Evolutionary conservation across 441 rosid genomes (phyloP).

Genomic region (Euphorbia schlechtendalii): DNA sequence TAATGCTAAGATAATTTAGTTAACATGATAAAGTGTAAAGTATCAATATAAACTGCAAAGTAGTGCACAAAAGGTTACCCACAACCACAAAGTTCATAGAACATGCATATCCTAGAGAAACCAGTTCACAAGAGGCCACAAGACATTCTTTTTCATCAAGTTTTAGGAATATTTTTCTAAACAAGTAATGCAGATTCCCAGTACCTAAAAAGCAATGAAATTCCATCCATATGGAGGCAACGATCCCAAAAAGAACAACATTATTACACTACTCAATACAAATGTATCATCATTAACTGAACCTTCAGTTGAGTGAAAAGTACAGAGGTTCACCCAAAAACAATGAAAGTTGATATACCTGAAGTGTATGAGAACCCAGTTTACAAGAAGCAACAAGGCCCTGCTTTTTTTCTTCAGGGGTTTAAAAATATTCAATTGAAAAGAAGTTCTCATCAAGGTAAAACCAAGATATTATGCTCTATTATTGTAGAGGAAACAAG

Average conservation of each 20-base stretch:
- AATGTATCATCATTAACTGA: conserved; percentile 10
- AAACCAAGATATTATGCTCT: no score
- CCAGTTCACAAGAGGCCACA: not conserved
- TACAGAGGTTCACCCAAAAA: conserved; percentile 66
- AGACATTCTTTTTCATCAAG: no score
- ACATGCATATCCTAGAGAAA: no score
- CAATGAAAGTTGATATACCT: conserved; percentile 36
- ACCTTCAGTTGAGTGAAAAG: conserved; percentile 34
- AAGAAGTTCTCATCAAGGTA: not conserved
- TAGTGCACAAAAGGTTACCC: not conserved
- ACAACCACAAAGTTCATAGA: no score
- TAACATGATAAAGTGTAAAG: no score
- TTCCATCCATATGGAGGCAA: no score
- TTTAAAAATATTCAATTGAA: not conserved
- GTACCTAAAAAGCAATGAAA: no score
- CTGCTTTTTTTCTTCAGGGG: conserved; percentile 42
- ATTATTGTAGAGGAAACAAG: no score
- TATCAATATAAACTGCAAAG: no score
- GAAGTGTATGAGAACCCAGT: conserved; percentile 37
- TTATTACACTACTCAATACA: not conserved
- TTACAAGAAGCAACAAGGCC: conserved; percentile 30
- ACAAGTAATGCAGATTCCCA: no score
- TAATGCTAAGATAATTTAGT: not conserved
- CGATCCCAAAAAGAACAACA: no score
- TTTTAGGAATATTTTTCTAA: no score